phyloP scores from a whole-genome alignment of 495 filamentous ascomycete genomes.

The Trichoderma gamsii region DNA sequence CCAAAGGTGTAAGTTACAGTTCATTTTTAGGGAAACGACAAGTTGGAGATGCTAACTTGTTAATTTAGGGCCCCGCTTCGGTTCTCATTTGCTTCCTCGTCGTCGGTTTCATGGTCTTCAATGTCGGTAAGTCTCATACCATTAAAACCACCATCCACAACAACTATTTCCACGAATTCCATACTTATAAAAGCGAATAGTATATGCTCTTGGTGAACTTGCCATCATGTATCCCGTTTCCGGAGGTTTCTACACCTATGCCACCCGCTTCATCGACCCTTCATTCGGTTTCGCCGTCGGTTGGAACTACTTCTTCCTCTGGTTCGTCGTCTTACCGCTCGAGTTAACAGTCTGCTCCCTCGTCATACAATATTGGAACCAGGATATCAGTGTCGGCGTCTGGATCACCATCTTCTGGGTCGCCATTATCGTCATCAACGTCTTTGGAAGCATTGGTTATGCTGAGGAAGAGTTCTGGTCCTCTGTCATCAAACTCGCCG shows the following conservation, averaged over 20 bases:
- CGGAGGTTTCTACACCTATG: conserved; percentile 57
- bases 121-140: conserved; percentile 32
- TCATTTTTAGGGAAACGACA: neutral
- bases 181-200: conserved; percentile 22
- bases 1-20: conserved; percentile 31
- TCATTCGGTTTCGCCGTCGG: conserved; percentile 86
- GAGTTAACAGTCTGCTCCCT: conserved; percentile 50
- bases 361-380: conserved; percentile 52
- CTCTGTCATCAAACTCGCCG: conserved; percentile 50
- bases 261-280: conserved; percentile 67
- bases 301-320: conserved; percentile 67
- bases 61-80: conserved; percentile 38
- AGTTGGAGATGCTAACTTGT: neutral
- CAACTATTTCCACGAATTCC: neutral
- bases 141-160: neutral
- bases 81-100: conserved; percentile 50
- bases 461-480: conserved; percentile 60
- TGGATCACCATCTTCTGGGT: conserved; percentile 80
- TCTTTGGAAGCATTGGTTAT: conserved; percentile 67
- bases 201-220: conserved; percentile 68
- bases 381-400: conserved; percentile 48
- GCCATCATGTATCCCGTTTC: conserved; percentile 65
- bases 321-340: conserved; percentile 52
- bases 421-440: conserved; percentile 59
- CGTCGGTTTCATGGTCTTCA: conserved; percentile 51